A percentile compares a stretch with the other conserved stretches of the same genome.
phyloP scores from a whole-genome alignment of 1,139 yeast species.

The Kodamaea alishanica region DNA sequence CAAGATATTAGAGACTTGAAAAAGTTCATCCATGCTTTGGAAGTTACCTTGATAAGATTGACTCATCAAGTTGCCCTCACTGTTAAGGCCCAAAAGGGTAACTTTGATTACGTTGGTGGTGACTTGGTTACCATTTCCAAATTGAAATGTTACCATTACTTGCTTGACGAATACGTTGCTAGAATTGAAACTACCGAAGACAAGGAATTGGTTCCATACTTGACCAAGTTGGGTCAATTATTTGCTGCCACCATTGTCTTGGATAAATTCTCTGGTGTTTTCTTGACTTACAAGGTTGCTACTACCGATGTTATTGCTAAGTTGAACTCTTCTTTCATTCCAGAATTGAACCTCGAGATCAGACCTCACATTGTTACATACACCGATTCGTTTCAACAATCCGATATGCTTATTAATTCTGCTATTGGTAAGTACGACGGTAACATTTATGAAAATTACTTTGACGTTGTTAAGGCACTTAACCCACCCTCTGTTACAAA shows the following conservation, averaged over 20 bases:
- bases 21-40: conserved; percentile 37
- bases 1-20: conserved; percentile 31
- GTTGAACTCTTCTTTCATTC: conserved; percentile 43
- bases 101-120: conserved; percentile 58
- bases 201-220: conserved; percentile 26
- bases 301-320: conserved; percentile 42
- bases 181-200: conserved; percentile 27
- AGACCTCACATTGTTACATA: conserved; percentile 75
- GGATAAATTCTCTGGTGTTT: conserved; percentile 73
- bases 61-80: conserved; percentile 44
- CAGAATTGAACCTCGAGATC: conserved; percentile 43
- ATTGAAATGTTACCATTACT: conserved; percentile 58
- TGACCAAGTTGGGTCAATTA: conserved; percentile 36
- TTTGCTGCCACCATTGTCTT: conserved; percentile 67
- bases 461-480: conserved; percentile 45
- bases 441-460: conserved; percentile 79
- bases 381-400: conserved; percentile 85
- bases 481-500: conserved; percentile 54
- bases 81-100: conserved; percentile 40
- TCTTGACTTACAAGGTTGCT: conserved; percentile 64
- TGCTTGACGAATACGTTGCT: conserved; percentile 41
- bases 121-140: conserved; percentile 59
- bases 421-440: conserved; percentile 85
- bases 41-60: conserved; percentile 44
- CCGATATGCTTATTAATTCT: conserved; percentile 82